Base-by-base conservation (phyloP, 345 rosid genomes). In the Moricandia arvensis region DNA sequence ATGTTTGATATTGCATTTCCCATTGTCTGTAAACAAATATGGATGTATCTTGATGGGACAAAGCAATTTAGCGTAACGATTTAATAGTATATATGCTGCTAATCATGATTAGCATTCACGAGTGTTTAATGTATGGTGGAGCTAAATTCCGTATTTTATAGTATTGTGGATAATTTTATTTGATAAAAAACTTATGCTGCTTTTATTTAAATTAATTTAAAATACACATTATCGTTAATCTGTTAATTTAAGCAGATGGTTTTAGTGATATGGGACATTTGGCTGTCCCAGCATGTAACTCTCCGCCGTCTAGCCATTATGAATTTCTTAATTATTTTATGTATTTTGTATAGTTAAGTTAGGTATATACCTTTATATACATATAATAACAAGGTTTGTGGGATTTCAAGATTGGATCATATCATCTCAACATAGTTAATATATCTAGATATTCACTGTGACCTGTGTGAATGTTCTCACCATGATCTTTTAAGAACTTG, bases 281-380 rank as follows among this genome's bases (percentile, higher is more conserved):
- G 30, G 27, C 8, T 63, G 71, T 6, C 80, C 80, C 80, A 76
- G 53, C 38, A 69, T 38, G 53, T 1, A 63, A 10, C 38, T 69
- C 6, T 76, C 65, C 75, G 80, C 80, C 80, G 80, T 76, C 30
- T 63, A 59, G 60, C 80, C 80, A 70, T 76, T 63, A 70, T 33
- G 59, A 63, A 41, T 9, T 69, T 76, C 65, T 53, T 76, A 63
- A 69, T 30, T 69, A n/a, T 17, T 53, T 69, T 51, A 8, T 21
- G 17, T 38, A 37, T 54, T 60, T 27, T 15, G 55, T 51, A 16
- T 69, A 18, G 64, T 76, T 76, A 62, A 67, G 59, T 76, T 63
- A 76, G 66, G 80, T 76, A 29, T 29, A 59, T 75, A 30, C 8
- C 55, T 61, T 53, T 62, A 1, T 69, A 51, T 38, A 9, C 58